Base-by-base conservation (phyloP, 2,329 filamentous ascomycete species). In the Huntiella decipiens region DNA sequence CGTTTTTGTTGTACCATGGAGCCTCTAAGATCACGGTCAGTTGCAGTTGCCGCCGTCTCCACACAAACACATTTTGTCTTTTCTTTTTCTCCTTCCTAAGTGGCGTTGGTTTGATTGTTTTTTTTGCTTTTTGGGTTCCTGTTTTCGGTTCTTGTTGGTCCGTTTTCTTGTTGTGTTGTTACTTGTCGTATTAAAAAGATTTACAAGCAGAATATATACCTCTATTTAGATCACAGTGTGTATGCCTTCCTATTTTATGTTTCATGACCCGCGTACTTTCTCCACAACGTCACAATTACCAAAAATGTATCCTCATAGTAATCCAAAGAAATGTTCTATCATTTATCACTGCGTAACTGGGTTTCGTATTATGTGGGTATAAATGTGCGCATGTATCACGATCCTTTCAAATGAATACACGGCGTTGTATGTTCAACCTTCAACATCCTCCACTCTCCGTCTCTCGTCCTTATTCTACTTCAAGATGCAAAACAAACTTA, bases 311-410 rank as follows among this genome's bases (percentile, higher is more conserved):
- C 16, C 31, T 15, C 11, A 40, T 31, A 41, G 28, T 6, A 41
- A 12, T 19, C 19, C 17, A 36, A 36, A 36, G 19, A 37, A 19
- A 22, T 36, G 16, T 37, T 13, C 36, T 37, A 19, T 48, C 36
- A 33, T 31, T 19, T 11, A 19, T 43, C 31, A 34, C 42, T 45
- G 36, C 37, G 33, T 44, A 49, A 49, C 28, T 33, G 41, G 42
- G 44, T 46, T 50, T 50, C 44, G 44, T 46, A 50, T 50, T 50
- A 50, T 32, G 37, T 50, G 48, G 48, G 48, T 50, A 50, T 50
- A 50, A 50, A 50, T 40, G 40, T 40, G 36, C 36, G 36, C 33
- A 39, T 50, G 35, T 42, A 41, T 19, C 33, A 39, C 33, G 19
- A 17, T 12, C 16, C 6, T 19, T 39, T 19, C 16, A 19, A 43